These are phyloP conservation scores for Henckelia pumila DNA, from an alignment of 257 asterid species.

Conservation along the genomic window DNA sequence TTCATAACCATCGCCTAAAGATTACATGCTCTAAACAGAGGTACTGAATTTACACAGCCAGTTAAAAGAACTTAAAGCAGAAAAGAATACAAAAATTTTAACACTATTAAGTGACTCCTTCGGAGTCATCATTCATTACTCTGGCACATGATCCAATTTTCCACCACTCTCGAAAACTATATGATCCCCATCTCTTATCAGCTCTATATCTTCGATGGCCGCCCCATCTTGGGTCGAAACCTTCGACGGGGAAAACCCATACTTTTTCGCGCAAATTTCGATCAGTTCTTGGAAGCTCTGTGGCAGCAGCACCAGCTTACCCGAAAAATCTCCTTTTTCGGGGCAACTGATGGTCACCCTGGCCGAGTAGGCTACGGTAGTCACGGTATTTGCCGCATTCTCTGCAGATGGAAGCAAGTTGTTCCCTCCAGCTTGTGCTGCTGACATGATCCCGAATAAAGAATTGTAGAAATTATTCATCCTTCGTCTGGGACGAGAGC, in stretches of 20 bases:
- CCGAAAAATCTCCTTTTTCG: slow-evolving; percentile 55
- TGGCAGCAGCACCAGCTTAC: slow-evolving; percentile 65
- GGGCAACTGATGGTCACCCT: slow-evolving; percentile 72
- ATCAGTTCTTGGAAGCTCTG: slow-evolving; percentile 51
- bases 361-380: slow-evolving; percentile 29
- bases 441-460: slow-evolving; percentile 77
- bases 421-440: slow-evolving; percentile 48
- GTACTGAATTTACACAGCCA: neutral
- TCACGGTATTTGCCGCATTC: slow-evolving; percentile 11
- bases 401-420: slow-evolving; percentile 29
- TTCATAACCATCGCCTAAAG: too few relatives aligned
- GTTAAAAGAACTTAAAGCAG: neutral
- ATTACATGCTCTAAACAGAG: neutral
- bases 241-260: slow-evolving; percentile 44
- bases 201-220: slow-evolving; percentile 52
- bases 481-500: slow-evolving; percentile 55
- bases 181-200: slow-evolving; percentile 76
- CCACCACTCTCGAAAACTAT: slow-evolving; percentile 45
- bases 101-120: too few relatives aligned
- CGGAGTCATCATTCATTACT: neutral
- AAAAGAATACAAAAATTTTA: too few relatives aligned
- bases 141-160: neutral
- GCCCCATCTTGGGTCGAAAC: slow-evolving; percentile 60
- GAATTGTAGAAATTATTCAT: slow-evolving; percentile 60
- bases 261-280: slow-evolving; percentile 43